Conservation (phyloP, 176 grass and related monocot species). For the Triticum turgidum region DNA sequence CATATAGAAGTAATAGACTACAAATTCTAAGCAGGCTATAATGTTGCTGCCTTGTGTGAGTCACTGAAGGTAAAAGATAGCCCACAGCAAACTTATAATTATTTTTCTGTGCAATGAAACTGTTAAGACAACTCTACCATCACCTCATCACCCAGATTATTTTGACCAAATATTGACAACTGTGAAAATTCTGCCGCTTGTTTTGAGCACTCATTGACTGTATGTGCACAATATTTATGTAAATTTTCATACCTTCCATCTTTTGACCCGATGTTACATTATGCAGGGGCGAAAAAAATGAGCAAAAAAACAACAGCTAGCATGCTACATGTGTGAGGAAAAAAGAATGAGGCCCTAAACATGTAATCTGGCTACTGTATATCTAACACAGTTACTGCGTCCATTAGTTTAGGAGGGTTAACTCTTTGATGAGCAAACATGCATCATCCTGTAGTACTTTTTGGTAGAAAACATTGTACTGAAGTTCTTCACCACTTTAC, state of each 20-base stretch:
- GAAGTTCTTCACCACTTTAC: not conserved
- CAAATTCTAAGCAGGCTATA: not conserved
- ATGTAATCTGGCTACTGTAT: not conserved
- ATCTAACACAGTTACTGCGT: not conserved
- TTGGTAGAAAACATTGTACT: not conserved
- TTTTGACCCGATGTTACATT: conserved; percentile 6
- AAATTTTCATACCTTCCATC: not conserved
- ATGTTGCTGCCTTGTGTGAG: not conserved
- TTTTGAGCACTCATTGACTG: not conserved
- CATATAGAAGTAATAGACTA: not conserved
- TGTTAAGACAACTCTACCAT: conserved; percentile 7
- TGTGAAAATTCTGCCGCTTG: not conserved
- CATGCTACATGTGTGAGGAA: not conserved
- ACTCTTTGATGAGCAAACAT: not conserved
- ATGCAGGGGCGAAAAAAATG: conserved; percentile 5
- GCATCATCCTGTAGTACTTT: not conserved
- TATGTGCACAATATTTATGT: not conserved
- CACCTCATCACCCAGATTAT: not conserved
- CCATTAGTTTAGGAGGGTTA: not conserved
- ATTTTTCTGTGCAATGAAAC: not conserved
- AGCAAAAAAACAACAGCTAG: not conserved
- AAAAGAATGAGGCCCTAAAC: not conserved
- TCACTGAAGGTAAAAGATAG: conserved; percentile 11
- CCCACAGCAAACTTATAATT: not conserved
- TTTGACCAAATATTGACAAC: conserved; percentile 6